Conservation (phyloP, 352 stramenopile genomes). For the Nothophytophthora sp. region DNA sequence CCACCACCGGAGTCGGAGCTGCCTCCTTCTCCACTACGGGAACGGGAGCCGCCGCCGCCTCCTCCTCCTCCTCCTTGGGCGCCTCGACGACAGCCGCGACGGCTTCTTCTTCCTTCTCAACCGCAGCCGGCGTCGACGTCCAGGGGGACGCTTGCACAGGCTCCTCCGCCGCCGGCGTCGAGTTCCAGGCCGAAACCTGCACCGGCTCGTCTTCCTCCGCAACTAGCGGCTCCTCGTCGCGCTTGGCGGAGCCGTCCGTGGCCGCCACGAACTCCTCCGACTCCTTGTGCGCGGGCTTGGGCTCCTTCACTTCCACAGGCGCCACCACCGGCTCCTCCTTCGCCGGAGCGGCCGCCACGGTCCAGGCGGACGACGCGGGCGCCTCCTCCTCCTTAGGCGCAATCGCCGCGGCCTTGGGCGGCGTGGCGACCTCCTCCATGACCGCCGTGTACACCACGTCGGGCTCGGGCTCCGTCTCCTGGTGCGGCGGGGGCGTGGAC, state of each 20-base stretch:
- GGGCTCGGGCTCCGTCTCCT: slow-evolving; percentile 32
- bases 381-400: slow-evolving; percentile 7
- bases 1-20: not conserved
- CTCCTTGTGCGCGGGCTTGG: slow-evolving; percentile 2
- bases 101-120: slow-evolving; percentile 6
- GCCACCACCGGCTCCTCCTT: not conserved
- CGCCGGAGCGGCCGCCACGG: not conserved
- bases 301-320: slow-evolving; percentile 2
- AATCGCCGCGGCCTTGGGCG: not conserved
- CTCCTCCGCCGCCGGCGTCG: slow-evolving; percentile 7
- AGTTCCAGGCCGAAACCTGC: slow-evolving; percentile 20
- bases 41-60: not conserved
- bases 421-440: slow-evolving; percentile 18
- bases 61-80: slow-evolving; percentile 8
- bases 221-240: not conserved
- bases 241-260: not conserved
- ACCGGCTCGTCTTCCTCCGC: slow-evolving; percentile 8
- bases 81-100: too few relatives aligned
- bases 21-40: slow-evolving; percentile 6
- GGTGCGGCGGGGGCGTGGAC: not conserved
- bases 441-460: slow-evolving; percentile 30
- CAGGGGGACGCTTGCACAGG: slow-evolving; percentile 12
- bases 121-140: slow-evolving; percentile 11
- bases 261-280: slow-evolving; percentile 4
- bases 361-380: slow-evolving; percentile 19